phyloP scores from a whole-genome alignment of 192 early-diverging fungal species.

The Jimgerdemannia flammicorona region DNA sequence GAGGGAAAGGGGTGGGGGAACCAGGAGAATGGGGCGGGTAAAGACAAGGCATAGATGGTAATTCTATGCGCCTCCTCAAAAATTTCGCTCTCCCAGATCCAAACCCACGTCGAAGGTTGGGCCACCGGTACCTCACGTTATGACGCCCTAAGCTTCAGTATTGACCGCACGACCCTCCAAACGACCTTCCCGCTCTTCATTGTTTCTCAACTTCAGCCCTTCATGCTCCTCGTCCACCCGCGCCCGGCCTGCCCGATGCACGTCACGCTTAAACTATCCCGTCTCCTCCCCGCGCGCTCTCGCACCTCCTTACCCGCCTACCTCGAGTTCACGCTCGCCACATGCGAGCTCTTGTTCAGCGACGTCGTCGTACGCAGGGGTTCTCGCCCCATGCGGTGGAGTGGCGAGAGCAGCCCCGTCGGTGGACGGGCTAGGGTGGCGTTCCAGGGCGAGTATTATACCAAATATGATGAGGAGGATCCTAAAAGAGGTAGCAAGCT shows the following conservation, averaged over 20 bases:
- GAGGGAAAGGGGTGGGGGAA: too few relatives aligned
- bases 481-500: too few relatives aligned
- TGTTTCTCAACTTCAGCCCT: background rate
- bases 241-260: background rate
- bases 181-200: background rate
- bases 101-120: background rate
- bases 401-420: background rate
- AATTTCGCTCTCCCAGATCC: background rate
- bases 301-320: background rate
- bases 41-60: too few relatives aligned
- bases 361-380: background rate
- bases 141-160: background rate
- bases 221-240: background rate
- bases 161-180: background rate
- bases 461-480: background rate
- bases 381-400: background rate
- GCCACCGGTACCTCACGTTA: background rate
- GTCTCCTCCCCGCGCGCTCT: background rate
- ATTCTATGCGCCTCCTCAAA: background rate
- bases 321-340: background rate
- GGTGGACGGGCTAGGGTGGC: background rate
- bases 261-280: background rate
- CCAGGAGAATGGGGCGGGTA: too few relatives aligned
- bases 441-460: background rate
- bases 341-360: background rate